phyloP scores from a whole-genome alignment of 2,329 filamentous ascomycete genomes.

The Aspergillus hiratsukae region DNA sequence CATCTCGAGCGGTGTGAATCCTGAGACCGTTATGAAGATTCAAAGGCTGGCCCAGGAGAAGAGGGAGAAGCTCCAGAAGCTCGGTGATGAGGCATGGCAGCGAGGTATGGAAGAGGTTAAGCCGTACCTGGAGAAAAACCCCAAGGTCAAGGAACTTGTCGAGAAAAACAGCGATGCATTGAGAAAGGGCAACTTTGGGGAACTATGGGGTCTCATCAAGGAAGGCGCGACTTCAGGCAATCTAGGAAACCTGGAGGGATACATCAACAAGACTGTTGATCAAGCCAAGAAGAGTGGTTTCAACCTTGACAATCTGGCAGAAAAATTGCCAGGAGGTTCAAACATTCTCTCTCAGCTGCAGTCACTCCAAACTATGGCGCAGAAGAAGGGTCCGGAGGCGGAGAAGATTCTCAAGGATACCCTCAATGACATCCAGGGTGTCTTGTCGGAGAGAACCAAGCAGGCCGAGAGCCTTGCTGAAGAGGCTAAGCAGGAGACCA shows the following conservation, averaged over 20 bases:
- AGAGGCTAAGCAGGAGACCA: conserved; percentile 14
- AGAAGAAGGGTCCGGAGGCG: conserved; percentile 65
- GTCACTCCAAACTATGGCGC: conserved; percentile 59
- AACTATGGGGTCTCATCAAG: conserved; percentile 61
- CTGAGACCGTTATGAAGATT: conserved; percentile 49
- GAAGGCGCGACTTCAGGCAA: conserved; percentile 59
- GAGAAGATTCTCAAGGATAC: conserved; percentile 65
- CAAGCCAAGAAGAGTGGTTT: conserved; percentile 54
- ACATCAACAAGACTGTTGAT: conserved; percentile 55
- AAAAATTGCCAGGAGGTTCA: conserved; percentile 60
- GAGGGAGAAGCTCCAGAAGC: conserved; percentile 59
- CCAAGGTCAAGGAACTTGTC: conserved; percentile 67
- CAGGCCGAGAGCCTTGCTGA: conserved; percentile 18
- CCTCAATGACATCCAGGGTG: conserved; percentile 37
- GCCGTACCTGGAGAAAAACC: conserved; percentile 70
- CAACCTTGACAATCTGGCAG: conserved; percentile 58
- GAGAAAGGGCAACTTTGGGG: conserved; percentile 61
- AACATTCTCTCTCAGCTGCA: conserved; percentile 63
- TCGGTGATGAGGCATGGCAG: conserved; percentile 68
- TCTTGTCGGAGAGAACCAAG: conserved; percentile 17
- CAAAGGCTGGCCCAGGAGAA: conserved; percentile 66
- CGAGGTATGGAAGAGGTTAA: conserved; percentile 67
- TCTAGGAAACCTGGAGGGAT: conserved; percentile 55
- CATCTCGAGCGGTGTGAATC: conserved; percentile 57
- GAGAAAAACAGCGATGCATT: conserved; percentile 66